Percentiles rank a stretch among this genome's conserved stretches.
phyloP scores from a whole-genome alignment of 441 rosid species.

The Bocquillonia castaneifolia region DNA sequence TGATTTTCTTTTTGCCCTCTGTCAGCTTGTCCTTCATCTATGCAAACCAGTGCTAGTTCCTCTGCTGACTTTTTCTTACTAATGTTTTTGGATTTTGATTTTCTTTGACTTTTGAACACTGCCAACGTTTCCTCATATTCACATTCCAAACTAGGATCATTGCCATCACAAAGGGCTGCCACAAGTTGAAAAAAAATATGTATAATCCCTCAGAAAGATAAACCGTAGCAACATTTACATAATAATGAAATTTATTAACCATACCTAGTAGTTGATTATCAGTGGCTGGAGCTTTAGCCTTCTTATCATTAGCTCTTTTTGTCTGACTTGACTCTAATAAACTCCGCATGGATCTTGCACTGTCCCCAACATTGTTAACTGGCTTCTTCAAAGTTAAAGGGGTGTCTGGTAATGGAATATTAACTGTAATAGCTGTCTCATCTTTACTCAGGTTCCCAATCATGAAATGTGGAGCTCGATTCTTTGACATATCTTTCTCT shows the following conservation, averaged over 20 bases:
- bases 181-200: slow-evolving; percentile 7
- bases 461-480: slow-evolving; percentile 63
- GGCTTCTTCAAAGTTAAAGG: slow-evolving; percentile 48
- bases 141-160: slow-evolving; percentile 38
- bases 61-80: slow-evolving; percentile 24
- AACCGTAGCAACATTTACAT: background rate
- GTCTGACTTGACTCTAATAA: slow-evolving; percentile 34
- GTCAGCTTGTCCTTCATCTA: slow-evolving; percentile 24
- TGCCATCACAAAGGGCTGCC: slow-evolving; percentile 48
- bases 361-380: slow-evolving; percentile 33
- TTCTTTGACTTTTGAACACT: slow-evolving; percentile 22
- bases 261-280: slow-evolving; percentile 34
- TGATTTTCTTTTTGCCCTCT: slow-evolving; percentile 19
- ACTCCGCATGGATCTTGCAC: slow-evolving; percentile 36
- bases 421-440: slow-evolving; percentile 41
- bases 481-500: slow-evolving; percentile 58
- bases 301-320: slow-evolving; percentile 23
- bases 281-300: slow-evolving; percentile 17
- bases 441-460: slow-evolving; percentile 58
- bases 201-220: background rate
- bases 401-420: slow-evolving; percentile 36
- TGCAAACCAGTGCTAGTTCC: slow-evolving; percentile 22
- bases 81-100: slow-evolving; percentile 25
- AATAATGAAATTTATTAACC: slow-evolving; percentile 14
- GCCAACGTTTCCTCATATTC: slow-evolving; percentile 37